These are phyloP conservation scores for Exophiala oligosperma DNA, from an alignment of 2,329 filamentous ascomycete genomes.

Conservation along the genomic window DNA sequence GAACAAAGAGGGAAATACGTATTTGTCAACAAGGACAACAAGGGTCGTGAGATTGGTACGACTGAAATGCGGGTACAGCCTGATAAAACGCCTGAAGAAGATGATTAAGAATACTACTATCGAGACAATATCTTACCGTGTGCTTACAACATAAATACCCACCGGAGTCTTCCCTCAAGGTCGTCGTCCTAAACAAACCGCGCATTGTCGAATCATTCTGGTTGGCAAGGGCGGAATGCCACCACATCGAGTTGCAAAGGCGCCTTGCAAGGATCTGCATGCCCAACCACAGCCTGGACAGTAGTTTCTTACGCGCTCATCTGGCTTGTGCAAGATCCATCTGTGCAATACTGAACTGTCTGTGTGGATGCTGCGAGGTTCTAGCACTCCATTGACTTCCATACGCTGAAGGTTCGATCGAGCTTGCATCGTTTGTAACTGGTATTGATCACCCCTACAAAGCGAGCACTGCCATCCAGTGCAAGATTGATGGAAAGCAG, in stretches of 20 bases:
- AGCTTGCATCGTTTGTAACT: slow-evolving; percentile 1
- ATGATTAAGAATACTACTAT: slow-evolving; percentile 1
- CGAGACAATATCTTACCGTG: background rate
- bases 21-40: slow-evolving; percentile 53
- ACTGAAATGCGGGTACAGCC: slow-evolving; percentile 37
- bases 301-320: slow-evolving; percentile 4
- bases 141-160: background rate
- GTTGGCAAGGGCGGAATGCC: background rate
- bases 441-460: background rate
- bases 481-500: slow-evolving; percentile 3
- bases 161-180: background rate
- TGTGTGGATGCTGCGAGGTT: background rate
- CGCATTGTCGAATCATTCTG: slow-evolving; percentile 13
- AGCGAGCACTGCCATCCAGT: slow-evolving; percentile 13
- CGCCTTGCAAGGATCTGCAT: slow-evolving; percentile 1
- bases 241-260: background rate
- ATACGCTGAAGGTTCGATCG: slow-evolving; percentile 3
- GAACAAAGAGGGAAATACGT: slow-evolving; percentile 66
- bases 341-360: background rate
- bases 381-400: background rate
- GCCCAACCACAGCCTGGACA: slow-evolving; percentile 12
- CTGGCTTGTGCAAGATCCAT: slow-evolving; percentile 5
- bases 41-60: slow-evolving; percentile 48
- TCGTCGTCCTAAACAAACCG: slow-evolving; percentile 8
- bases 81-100: slow-evolving; percentile 18